Base-by-base conservation (phyloP, 148 eudicot genomes). In the Salicornia ramosissima region DNA sequence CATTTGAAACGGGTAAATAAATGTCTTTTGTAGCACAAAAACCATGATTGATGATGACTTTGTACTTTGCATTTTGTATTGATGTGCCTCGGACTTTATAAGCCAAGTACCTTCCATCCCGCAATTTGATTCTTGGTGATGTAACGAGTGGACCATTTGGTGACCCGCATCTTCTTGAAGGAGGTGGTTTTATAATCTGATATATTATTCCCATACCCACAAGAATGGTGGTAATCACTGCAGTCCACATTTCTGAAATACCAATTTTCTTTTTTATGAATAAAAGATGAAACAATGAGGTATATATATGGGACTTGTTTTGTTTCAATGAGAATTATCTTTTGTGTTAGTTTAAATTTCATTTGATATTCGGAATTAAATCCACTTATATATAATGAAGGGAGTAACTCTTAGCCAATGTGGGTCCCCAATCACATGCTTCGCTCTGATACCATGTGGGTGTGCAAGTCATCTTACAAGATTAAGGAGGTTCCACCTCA, bases 71-170 rank as follows among this genome's bases (percentile, higher is more conserved):
- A 55, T 45, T 59, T 52, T 71, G 67, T 36, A 25, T 68, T 1
- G 71, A 11, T 22, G 75, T 74, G 31, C 84, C 82, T 40, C 56
- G 55, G 29, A 43, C 40, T 75, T 67, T 71, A 66, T 81, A 81
- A 56, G 81, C 81, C 64, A 82, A 65, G 78, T 81, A 78, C 67
- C 84, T 74, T 71, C 84, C 81, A 55, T 78, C 78, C 53, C 84
- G 74, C 28, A 81, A 76, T 68, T 49, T 79, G 53, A 82, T 64
- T 67, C 82, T 61, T 7, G 78, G 76, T 40, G 82, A 82, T 19
- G 68, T 73, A 59, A 79, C 74, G 2, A 74, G 74, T n/a, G 80
- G 85, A 31, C 80, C 85, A 30, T 71, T 68, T 15, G 68, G 52
- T 18, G 73, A 34, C 30, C 83, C 80, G 57, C 78, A 76, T 60